Evolutionary conservation across 768 basidiomycete genomes (phyloP).

Genomic region (Baorangia bicolor): DNA sequence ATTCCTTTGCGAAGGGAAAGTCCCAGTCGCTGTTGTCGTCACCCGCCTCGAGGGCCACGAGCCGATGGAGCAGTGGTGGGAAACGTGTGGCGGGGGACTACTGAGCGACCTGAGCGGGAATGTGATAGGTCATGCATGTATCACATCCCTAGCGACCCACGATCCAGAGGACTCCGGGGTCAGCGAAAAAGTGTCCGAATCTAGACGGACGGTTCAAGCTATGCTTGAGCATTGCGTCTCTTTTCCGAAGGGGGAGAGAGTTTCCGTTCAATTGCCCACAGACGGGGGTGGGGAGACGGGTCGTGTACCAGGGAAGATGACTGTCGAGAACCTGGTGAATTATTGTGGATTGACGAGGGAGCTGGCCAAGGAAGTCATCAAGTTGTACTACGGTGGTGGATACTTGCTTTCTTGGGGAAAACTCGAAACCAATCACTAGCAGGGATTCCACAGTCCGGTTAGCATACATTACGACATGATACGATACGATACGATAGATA

Average conservation of each 20-base stretch:
- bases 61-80: conserved; percentile 26
- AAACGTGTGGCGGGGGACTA: background rate
- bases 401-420: no score
- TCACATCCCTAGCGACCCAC: conserved; percentile 7
- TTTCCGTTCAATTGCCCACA: background rate
- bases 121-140: conserved; percentile 19
- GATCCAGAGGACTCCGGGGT: background rate
- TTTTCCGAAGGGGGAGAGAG: background rate
- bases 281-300: background rate
- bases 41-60: conserved; percentile 31
- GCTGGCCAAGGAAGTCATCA: background rate
- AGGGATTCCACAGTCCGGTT: no score
- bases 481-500: no score
- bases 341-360: background rate
- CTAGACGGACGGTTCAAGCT: background rate
- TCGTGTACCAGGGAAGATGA: background rate
- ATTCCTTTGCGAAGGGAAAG: conserved; percentile 31
- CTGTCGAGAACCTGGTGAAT: background rate
- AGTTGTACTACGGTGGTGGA: background rate
- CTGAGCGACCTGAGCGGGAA: background rate
- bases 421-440: no score
- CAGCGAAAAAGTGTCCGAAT: background rate
- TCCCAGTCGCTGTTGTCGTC: conserved; percentile 35
- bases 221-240: conserved; percentile 2
- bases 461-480: no score